Evolutionary conservation across 1,139 yeast genomes (phyloP), one percentile per base, ranked within the genome.

Genomic region (Diutina siamensis): DNA sequence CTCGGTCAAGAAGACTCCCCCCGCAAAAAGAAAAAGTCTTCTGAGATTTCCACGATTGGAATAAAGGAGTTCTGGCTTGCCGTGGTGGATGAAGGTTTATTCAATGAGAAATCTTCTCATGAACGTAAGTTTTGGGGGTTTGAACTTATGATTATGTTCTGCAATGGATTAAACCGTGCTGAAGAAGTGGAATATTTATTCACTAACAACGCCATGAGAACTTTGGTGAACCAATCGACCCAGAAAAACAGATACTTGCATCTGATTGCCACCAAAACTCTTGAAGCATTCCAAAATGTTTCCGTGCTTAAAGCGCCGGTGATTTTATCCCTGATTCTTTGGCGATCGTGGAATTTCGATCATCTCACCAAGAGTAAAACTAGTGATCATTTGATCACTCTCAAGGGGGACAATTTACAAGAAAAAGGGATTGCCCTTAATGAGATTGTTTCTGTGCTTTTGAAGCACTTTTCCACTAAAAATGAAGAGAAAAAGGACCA

Each of bases 61-160:
- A 62, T 88, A 36, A 68, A 72, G 27, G 94, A 84, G 48, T 88
- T 92, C 60, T 88, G 95, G 95, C 76, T 78, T 53, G 71, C 73
- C 3, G 80, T 80, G 8, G 76, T 89, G 10, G 97, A 89, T 57
- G 94, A 87, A 55, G 72, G 83, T 1, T 76, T 85, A 49, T 89
- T 92, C 56, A 68, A 87, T 3, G 78, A 76, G 31, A 78, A 83
- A 52, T 72, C 96, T 0, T 85, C 96, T 1, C 78, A 81, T 41
- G 97, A 89, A 60, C 72, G 96, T 50, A 92, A 89, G 58, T 85
- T 74, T 60, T 76, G 87, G 76, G 98, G 97, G 0, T 78, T 89
- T 55, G 84, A 84, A 54, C 72, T 89, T 4, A 78, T 89, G 52
- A 67, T 63, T 35, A 67, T 73, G 45, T 71, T 78, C 44, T 50